phyloP scores from a whole-genome alignment of 176 grass and related monocot species.

The Ananas comosus region DNA sequence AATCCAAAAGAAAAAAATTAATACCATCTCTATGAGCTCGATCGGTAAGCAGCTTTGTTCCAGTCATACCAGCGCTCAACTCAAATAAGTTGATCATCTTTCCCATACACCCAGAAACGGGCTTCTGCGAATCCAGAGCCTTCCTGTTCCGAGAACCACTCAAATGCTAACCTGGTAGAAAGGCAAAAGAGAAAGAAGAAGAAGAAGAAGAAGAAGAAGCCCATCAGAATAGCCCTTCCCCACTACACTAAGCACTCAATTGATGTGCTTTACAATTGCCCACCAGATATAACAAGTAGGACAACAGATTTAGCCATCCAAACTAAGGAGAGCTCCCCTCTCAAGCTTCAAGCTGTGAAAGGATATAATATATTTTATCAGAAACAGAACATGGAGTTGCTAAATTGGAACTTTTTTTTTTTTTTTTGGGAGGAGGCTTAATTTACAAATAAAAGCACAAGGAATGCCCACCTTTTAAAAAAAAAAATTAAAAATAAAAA shows the following conservation, averaged over 20 bases:
- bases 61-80: slow-evolving; percentile 10
- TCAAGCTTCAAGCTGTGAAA: neutral
- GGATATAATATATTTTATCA: neutral
- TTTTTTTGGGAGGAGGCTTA: neutral
- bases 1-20: neutral
- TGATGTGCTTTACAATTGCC: neutral
- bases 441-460: neutral
- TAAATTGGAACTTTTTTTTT: neutral
- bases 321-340: neutral
- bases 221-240: too few species aligned
- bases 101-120: slow-evolving; percentile 4
- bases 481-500: too few species aligned
- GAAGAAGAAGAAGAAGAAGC: neutral
- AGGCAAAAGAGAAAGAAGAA: neutral
- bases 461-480: too few species aligned
- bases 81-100: slow-evolving; percentile 14
- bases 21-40: slow-evolving; percentile 12
- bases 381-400: neutral
- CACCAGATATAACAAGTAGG: neutral
- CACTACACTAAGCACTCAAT: too few species aligned
- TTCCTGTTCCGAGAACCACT: neutral
- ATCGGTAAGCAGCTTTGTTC: slow-evolving; percentile 8
- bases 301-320: neutral
- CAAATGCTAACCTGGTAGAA: neutral
- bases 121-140: neutral